Base-by-base conservation (phyloP, 148 eudicot genomes). In the Agrostemma githago region DNA sequence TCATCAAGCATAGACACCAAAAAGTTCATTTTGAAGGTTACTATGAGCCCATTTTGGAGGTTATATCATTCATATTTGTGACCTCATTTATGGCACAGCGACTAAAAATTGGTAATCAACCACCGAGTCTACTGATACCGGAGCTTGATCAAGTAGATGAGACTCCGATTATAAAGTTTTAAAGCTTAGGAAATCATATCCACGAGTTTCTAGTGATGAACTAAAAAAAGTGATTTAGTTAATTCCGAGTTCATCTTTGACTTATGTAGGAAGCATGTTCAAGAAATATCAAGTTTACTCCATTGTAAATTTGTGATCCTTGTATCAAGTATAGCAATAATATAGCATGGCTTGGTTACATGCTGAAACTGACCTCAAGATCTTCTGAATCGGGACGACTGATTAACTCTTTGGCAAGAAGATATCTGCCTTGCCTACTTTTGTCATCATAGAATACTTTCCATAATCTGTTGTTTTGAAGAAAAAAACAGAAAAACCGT, bases 381-480 rank as follows among this genome's bases (percentile, higher is more conserved):
- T 95, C 99, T 77, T 92, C 97, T 9, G 92, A 81, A 81, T 89
- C 90, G 59, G 99, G 99, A 66, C 94, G 96, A 68, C 86, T 85
- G 63, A 86, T 77, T 62, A 80, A 83, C 78, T 95, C 98, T 74
- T 90, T 89, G 6, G 97, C 99, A 3, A 95, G 97, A 58, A 86
- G 78, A 81, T 90, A 95, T 74, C 99, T 84, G 80, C 90, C 88
- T 53, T 89, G 92, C 81, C 94, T 83, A 67, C 86, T 92, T 82
- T 87, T 89, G 77, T 92, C 91, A 63, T 95, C 99, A 73, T 86
- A 95, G 78, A 95, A 92, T 69, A 95, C 97, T 83, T 95, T 95
- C 99, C 99, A 95, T 59, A 85, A 76, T 67, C 99, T 95, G 83
- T 64, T 43, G 56, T 67, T 5, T 46, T 66, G 7, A 72, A 57